These are phyloP conservation scores for Ensete ventricosum DNA, from an alignment of 176 grass and related monocot species.

Conservation along the genomic window DNA sequence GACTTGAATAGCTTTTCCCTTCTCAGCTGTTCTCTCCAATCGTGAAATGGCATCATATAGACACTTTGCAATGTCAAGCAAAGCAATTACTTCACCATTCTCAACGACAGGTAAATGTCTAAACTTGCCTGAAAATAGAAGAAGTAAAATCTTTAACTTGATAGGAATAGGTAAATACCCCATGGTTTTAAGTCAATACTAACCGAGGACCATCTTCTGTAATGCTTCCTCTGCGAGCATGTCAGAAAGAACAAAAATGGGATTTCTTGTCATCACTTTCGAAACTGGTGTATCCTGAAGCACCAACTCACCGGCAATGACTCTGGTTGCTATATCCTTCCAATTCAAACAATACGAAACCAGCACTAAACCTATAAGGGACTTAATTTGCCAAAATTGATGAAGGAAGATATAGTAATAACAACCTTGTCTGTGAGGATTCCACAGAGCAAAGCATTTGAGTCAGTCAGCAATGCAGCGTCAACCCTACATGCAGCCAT, in stretches of 20 bases:
- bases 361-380: neutral
- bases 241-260: conserved; percentile 56
- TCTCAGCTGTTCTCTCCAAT: conserved; percentile 57
- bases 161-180: neutral
- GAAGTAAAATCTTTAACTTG: neutral
- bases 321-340: conserved; percentile 50
- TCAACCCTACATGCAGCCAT: conserved; percentile 57
- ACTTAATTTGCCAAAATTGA: neutral
- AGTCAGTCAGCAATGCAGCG: conserved; percentile 66
- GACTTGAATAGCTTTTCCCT: conserved; percentile 42
- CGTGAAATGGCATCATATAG: conserved; percentile 63
- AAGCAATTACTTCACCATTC: conserved; percentile 79
- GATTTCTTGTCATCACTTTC: conserved; percentile 75
- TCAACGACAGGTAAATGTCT: conserved; percentile 82
- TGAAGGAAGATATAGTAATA: neutral
- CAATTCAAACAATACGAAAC: neutral
- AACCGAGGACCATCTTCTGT: conserved; percentile 79
- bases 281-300: conserved; percentile 52
- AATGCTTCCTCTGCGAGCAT: conserved; percentile 61
- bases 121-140: conserved; percentile 51
- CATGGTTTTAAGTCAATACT: neutral
- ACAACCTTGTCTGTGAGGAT: conserved; percentile 75
- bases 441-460: conserved; percentile 64
- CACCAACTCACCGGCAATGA: conserved; percentile 40
- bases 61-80: conserved; percentile 75